Base-by-base conservation (phyloP, 495 filamentous ascomycete genomes). In the Parmelia sp. region DNA sequence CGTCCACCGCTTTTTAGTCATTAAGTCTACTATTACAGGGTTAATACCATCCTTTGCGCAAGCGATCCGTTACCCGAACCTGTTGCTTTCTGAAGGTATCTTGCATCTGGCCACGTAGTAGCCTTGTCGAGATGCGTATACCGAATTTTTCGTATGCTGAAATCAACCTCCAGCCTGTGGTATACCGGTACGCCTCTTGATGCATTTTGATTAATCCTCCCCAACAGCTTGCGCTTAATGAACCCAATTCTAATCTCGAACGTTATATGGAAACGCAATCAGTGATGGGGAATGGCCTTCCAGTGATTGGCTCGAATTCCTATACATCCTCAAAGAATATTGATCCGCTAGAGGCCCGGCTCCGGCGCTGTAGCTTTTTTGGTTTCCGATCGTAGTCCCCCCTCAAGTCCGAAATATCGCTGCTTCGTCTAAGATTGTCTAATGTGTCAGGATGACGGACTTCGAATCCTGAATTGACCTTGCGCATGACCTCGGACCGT, bases 391-490 rank as follows among this genome's bases (percentile, higher is more conserved):
- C 74, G 40, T 75, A 72, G 40, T 69, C 47, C 37, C 63, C 36
- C 36, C 47, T 62, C 40, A 35, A 23, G 7, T 67, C 65, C 27
- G 66, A 58, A 23, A 42, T 40, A 53, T 61, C 64, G 11, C 23
- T 55, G 61, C 57, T 64, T 14, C 55, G 64, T 51, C 47, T 33
- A 9, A 61, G 44, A 8, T 33, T 33, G 42, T 55, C 49, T 62
- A 70, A 37, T 9, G 82, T 86, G 23, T 85, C 86, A 21, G 83
- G 83, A 35, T 77, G 78, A 1, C 87, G 71, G 45, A 88, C 76
- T 68, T 86, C 81, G 64, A 88, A 87, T 8, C 85, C 84, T 14
- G 79, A 78, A 65, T 87, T 87, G 21, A 86, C 81, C 64, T 79
- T 82, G 21, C 86, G 77, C 3, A 82, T 65, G 10, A 68, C 58